Evolutionary conservation across 2,329 filamentous ascomycete genomes (phyloP).

Genomic region (Aspergillus eucalypticola): DNA sequence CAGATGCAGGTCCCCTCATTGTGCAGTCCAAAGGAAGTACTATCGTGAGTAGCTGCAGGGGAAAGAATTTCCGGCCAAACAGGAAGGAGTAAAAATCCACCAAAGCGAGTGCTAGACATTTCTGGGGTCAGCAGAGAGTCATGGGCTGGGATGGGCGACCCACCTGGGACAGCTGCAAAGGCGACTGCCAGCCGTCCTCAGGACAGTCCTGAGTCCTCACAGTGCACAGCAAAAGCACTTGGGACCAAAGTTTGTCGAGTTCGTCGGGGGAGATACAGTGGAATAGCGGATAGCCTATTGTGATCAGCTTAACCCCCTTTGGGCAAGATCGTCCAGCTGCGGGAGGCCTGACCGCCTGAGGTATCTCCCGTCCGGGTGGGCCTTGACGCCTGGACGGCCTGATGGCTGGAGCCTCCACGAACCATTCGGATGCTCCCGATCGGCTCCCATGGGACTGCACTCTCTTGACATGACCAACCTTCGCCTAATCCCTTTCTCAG

Average conservation of each 20-base stretch:
- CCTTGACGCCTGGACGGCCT: neutral
- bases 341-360: neutral
- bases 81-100: neutral
- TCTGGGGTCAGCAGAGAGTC: too few relatives aligned
- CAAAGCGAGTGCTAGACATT: too few relatives aligned
- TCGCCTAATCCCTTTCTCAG: too few relatives aligned
- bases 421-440: constrained; percentile 18
- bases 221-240: too few relatives aligned
- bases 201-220: too few relatives aligned
- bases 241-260: too few relatives aligned
- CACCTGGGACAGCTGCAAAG: too few relatives aligned
- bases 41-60: neutral
- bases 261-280: too few relatives aligned
- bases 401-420: constrained; percentile 1
- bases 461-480: neutral
- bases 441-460: neutral
- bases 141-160: too few relatives aligned
- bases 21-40: neutral
- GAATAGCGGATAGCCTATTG: too few relatives aligned
- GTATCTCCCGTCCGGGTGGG: neutral
- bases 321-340: neutral
- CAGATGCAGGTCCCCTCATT: too few relatives aligned
- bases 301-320: neutral
- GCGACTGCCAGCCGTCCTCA: too few relatives aligned
- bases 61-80: neutral